Percentiles rank a stretch among this genome's conserved stretches.
These are phyloP conservation scores for Pichia inconspicua DNA, from an alignment of 1,139 yeast genomes.

Conservation along the genomic window DNA sequence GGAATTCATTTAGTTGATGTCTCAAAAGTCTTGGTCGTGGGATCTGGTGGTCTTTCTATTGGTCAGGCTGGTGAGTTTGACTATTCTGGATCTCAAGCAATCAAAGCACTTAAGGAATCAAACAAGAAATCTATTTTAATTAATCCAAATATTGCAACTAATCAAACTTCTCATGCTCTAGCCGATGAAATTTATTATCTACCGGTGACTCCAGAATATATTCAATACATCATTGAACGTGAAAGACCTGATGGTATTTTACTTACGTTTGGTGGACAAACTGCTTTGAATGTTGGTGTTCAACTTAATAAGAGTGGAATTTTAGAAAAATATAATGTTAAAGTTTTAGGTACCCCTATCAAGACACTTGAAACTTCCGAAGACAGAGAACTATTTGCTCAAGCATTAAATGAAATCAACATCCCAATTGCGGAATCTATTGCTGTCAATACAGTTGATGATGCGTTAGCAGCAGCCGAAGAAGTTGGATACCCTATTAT, in stretches of 20 bases:
- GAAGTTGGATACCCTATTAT: conserved; percentile 90
- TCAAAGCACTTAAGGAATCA: conserved; percentile 90
- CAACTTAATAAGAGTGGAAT: conserved; percentile 90
- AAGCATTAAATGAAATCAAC: conserved; percentile 86
- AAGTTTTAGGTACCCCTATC: conserved; percentile 95
- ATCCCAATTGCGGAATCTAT: conserved; percentile 95
- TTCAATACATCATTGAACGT: conserved; percentile 86
- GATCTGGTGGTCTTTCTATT: conserved; percentile 95
- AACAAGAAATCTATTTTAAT: conserved; percentile 77
- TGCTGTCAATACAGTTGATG: conserved; percentile 91
- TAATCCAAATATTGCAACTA: conserved; percentile 96
- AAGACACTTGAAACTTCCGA: conserved; percentile 92
- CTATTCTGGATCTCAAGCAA: conserved; percentile 96
- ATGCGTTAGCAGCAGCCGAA: conserved; percentile 82
- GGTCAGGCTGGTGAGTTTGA: conserved; percentile 99
- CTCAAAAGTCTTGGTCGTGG: conserved; percentile 81
- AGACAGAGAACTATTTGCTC: conserved; percentile 93
- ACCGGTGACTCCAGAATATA: conserved; percentile 95
- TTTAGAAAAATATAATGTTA: conserved; percentile 81
- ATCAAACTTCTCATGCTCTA: conserved; percentile 90
- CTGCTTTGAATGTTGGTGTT: conserved; percentile 93
- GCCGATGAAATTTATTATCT: conserved; percentile 93
- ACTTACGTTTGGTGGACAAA: conserved; percentile 97
- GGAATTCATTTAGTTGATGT: conserved; percentile 69
- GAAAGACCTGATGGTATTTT: conserved; percentile 95